Evolutionary conservation across 2,329 filamentous ascomycete species (phyloP).

Genomic region (Fusarium subglutinans): DNA sequence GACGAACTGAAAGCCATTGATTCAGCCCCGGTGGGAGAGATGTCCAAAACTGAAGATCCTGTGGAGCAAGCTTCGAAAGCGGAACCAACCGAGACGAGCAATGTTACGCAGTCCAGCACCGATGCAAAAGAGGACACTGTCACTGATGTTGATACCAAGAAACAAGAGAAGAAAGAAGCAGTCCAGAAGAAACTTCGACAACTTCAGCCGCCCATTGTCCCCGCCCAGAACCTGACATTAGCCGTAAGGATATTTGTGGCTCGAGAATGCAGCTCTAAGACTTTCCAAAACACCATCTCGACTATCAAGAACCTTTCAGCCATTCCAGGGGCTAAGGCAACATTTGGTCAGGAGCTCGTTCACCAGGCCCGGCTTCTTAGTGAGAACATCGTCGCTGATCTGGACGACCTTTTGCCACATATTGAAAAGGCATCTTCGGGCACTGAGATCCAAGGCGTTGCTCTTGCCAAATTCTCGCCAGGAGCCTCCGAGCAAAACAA

Average conservation of each 20-base stretch:
- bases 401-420: constrained; percentile 85
- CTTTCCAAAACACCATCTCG: constrained; percentile 95
- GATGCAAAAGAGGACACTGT: constrained; percentile 41
- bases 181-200: constrained; percentile 63
- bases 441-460: constrained; percentile 94
- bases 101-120: constrained; percentile 33
- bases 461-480: constrained; percentile 93
- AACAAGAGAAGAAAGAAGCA: constrained; percentile 52
- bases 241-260: constrained; percentile 98
- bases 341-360: constrained; percentile 94
- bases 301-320: constrained; percentile 98
- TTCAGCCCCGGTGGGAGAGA: constrained; percentile 51
- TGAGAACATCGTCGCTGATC: constrained; percentile 83
- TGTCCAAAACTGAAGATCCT: constrained; percentile 35
- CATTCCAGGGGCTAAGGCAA: constrained; percentile 87
- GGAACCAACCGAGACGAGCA: constrained; percentile 47
- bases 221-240: constrained; percentile 86
- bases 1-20: constrained; percentile 59
- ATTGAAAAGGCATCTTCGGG: constrained; percentile 88
- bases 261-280: constrained; percentile 95
- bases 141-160: constrained; percentile 38
- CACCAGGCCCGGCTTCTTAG: constrained; percentile 86
- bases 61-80: constrained; percentile 34
- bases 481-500: constrained; percentile 97
- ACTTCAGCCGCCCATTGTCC: constrained; percentile 84